A percentile compares a stretch with the other conserved stretches of the same genome.
Conservation (phyloP, 768 basidiomycete genomes). For the Baorangia bicolor region DNA sequence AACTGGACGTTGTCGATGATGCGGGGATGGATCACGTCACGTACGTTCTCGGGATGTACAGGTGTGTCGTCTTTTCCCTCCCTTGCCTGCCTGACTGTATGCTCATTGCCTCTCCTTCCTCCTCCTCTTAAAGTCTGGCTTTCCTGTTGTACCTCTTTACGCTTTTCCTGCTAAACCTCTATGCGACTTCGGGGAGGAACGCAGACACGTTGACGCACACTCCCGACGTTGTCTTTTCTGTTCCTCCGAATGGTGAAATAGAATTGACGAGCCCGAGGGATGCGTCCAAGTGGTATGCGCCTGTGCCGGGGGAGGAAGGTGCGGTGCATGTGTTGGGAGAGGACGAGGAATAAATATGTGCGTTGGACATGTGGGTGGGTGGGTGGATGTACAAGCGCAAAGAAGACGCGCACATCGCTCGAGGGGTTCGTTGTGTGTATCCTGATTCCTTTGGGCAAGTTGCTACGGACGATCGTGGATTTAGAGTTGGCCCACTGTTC, state of each 20-base stretch:
- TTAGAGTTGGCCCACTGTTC: too few species aligned
- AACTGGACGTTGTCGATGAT: slow-evolving; percentile 66
- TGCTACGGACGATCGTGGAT: too few species aligned
- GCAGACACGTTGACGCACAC: slow-evolving; percentile 27
- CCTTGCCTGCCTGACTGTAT: not conserved
- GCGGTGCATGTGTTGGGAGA: slow-evolving; percentile 50
- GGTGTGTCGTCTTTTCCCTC: slow-evolving; percentile 40
- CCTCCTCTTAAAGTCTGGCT: slow-evolving; percentile 38
- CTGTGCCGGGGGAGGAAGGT: slow-evolving; percentile 47
- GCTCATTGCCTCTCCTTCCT: not conserved
- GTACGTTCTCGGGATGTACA: slow-evolving; percentile 81
- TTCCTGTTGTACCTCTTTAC: slow-evolving; percentile 79
- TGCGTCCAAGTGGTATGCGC: slow-evolving; percentile 62
- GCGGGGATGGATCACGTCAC: slow-evolving; percentile 89
- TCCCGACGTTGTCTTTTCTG: slow-evolving; percentile 20
- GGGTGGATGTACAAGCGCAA: not conserved
- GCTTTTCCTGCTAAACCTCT: slow-evolving; percentile 68
- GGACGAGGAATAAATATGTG: slow-evolving; percentile 39
- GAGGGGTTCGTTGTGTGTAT: not conserved
- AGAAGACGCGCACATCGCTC: not conserved
- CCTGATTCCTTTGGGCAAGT: too few species aligned
- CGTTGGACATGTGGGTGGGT: too few species aligned
- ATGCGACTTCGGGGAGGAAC: slow-evolving; percentile 60
- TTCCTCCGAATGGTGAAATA: slow-evolving; percentile 36
- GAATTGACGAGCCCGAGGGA: slow-evolving; percentile 37